Evolutionary conservation across 2,329 filamentous ascomycete genomes (phyloP).

Genomic region (Fusarium mangiferae): DNA sequence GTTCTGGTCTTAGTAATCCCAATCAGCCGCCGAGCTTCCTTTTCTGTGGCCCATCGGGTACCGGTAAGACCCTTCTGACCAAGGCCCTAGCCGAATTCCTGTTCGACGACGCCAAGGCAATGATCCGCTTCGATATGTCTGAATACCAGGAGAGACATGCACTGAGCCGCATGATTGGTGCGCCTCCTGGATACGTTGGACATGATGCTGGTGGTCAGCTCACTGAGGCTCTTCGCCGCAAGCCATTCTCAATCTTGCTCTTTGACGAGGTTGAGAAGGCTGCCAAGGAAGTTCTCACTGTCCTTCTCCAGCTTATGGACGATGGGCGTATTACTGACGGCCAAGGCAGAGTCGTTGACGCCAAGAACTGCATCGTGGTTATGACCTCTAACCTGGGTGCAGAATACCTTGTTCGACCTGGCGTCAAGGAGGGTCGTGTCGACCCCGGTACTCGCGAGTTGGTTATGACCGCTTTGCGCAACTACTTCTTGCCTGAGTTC

Average conservation of each 20-base stretch:
- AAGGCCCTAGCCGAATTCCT: constrained; percentile 98
- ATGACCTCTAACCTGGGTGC: constrained; percentile 99
- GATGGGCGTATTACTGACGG: constrained; percentile 98
- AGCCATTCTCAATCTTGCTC: constrained; percentile 96
- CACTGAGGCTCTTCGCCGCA: constrained; percentile 91
- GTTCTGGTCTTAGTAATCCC: constrained; percentile 93
- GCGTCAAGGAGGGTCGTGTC: constrained; percentile 82
- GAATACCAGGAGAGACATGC: constrained; percentile 98
- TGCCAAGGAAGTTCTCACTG: constrained; percentile 95
- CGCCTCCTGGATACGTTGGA: constrained; percentile 95
- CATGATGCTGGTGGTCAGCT: constrained; percentile 96
- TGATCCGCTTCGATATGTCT: constrained; percentile 99
- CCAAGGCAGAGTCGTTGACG: constrained; percentile 93
- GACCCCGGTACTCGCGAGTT: constrained; percentile 87
- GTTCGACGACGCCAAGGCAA: constrained; percentile 95
- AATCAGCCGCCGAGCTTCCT: constrained; percentile 98
- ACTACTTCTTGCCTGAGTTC: constrained; percentile 98
- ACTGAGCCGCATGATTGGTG: constrained; percentile 96
- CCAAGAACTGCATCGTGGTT: constrained; percentile 98
- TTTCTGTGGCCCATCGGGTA: constrained; percentile 98
- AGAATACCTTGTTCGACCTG: constrained; percentile 86
- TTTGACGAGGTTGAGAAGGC: constrained; percentile 99
- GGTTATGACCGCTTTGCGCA: constrained; percentile 89
- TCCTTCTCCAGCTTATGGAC: constrained; percentile 99
- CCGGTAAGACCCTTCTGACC: constrained; percentile 95